phyloP scores from a whole-genome alignment of 2,329 filamentous ascomycete genomes.

The Westerdykella ornata region DNA sequence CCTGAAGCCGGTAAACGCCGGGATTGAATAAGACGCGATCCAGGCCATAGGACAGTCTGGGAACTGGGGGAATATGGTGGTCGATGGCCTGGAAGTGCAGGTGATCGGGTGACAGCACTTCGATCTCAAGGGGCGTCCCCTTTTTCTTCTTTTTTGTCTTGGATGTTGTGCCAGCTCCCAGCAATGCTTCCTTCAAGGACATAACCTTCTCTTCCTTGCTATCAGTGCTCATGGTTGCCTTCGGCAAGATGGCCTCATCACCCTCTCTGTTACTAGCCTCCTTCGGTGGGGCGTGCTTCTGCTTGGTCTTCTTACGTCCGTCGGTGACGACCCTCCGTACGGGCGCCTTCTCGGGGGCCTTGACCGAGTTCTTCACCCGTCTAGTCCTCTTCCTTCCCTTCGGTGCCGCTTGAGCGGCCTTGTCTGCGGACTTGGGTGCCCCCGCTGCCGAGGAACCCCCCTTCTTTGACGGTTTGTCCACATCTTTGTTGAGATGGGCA shows the following conservation, averaged over 20 bases:
- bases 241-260: neutral
- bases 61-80: slow-evolving; percentile 49
- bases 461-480: neutral
- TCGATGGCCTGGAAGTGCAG: slow-evolving; percentile 36
- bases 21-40: slow-evolving; percentile 90
- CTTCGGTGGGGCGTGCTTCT: too few species aligned
- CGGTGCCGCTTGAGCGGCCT: too few species aligned
- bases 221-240: neutral
- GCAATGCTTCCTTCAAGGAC: slow-evolving; percentile 20
- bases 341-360: too few species aligned
- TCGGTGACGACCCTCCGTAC: too few species aligned
- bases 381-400: too few species aligned
- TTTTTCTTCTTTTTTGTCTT: slow-evolving; percentile 5
- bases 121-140: slow-evolving; percentile 15
- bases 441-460: too few species aligned
- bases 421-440: too few species aligned
- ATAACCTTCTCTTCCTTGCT: slow-evolving; percentile 4
- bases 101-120: slow-evolving; percentile 19
- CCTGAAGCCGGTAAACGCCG: slow-evolving; percentile 83
- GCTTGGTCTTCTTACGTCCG: too few species aligned
- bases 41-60: slow-evolving; percentile 64
- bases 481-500: neutral
- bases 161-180: slow-evolving; percentile 5
- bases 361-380: too few species aligned
- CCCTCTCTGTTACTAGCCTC: neutral